Percentiles rank a stretch among this genome's conserved stretches.
Conservation (phyloP, 345 rosid species). For the Populus deltoides region DNA sequence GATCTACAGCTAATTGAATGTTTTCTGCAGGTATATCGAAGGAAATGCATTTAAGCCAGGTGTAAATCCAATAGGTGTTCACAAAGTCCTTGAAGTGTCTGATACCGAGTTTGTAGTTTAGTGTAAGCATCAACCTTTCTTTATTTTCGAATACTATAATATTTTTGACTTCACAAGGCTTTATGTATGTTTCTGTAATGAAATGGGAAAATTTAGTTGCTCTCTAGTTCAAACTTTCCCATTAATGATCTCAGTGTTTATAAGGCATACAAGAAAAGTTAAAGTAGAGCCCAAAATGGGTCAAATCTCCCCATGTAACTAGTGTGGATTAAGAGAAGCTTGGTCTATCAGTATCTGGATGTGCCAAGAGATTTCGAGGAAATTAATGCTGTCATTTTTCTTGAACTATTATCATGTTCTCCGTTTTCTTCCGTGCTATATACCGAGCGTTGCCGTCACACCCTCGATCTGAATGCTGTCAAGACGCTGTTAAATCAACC, state of each 20-base stretch:
- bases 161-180: neutral
- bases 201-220: slow-evolving; percentile 5
- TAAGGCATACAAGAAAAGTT: neutral
- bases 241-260: neutral
- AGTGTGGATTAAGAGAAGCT: neutral
- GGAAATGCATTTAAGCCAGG: slow-evolving; percentile 69
- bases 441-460: neutral
- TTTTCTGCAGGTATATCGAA: slow-evolving; percentile 58
- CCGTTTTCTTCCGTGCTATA: neutral
- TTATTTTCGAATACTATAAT: neutral
- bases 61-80: slow-evolving; percentile 60
- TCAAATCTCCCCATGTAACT: neutral
- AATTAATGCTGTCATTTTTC: neutral
- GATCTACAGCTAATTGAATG: slow-evolving; percentile 5
- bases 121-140: slow-evolving; percentile 10
- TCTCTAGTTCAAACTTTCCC: neutral
- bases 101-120: slow-evolving; percentile 63
- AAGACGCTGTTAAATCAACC: neutral
- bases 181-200: slow-evolving; percentile 8
- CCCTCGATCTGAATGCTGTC: neutral
- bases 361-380: neutral
- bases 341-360: neutral
- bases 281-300: neutral
- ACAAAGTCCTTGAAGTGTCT: slow-evolving; percentile 64
- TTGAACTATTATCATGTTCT: neutral